These are phyloP conservation scores for Anthracocystis setariae DNA, from an alignment of 1,284 basidiomycete species.

Conservation along the genomic window DNA sequence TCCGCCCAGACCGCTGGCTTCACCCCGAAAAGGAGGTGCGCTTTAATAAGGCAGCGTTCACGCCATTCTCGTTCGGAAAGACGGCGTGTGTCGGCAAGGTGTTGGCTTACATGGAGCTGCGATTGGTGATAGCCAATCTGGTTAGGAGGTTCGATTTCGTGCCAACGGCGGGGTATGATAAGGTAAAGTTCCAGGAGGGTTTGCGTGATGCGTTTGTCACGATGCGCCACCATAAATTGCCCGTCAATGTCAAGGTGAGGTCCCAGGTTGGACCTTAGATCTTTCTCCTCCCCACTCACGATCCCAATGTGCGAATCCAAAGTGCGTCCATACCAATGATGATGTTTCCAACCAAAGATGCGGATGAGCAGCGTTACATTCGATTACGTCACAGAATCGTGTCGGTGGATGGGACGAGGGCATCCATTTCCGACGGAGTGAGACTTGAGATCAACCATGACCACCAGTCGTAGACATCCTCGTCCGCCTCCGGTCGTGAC, in stretches of 20 bases:
- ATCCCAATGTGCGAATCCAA: too few species aligned
- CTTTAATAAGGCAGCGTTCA: constrained; percentile 32
- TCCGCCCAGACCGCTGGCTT: constrained; percentile 36
- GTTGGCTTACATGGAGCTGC: constrained; percentile 38
- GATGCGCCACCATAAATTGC: constrained; percentile 18
- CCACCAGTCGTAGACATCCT: constrained; percentile 38
- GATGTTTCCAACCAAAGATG: too few species aligned
- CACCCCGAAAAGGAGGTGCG: constrained; percentile 20
- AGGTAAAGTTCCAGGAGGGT: constrained; percentile 21
- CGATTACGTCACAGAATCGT: not conserved
- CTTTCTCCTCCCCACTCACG: not conserved
- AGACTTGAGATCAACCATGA: constrained; percentile 30
- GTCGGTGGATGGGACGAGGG: not conserved
- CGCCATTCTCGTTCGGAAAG: constrained; percentile 40
- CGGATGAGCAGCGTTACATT: too few species aligned
- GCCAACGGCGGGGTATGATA: constrained; percentile 16
- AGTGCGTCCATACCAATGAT: too few species aligned
- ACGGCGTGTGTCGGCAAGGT: constrained; percentile 36
- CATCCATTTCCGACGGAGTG: constrained; percentile 5
- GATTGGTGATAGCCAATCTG: constrained; percentile 25
- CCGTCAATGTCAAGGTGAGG: constrained; percentile 13
- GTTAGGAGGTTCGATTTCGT: constrained; percentile 35
- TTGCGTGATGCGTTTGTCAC: constrained; percentile 18
- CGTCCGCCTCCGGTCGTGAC: constrained; percentile 11
- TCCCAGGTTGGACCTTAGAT: constrained; percentile 13